phyloP scores from a whole-genome alignment of 164 flowering plant genomes.

The Macadamia integrifolia region DNA sequence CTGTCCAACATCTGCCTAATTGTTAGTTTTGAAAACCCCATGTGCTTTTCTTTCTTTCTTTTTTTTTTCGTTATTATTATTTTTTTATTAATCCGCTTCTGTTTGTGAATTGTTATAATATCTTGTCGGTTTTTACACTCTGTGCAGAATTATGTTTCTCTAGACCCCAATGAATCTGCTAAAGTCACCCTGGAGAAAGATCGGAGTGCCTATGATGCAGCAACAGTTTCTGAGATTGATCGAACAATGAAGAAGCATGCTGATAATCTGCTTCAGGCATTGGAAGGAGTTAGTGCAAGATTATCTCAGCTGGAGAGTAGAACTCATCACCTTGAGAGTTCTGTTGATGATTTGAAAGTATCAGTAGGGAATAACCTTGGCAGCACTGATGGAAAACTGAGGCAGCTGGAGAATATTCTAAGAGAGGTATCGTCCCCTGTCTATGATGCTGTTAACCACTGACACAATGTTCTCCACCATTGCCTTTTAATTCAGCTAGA shows the following conservation, averaged over 20 bases:
- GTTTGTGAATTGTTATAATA: no score
- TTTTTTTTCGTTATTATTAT: no score
- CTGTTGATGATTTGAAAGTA: constrained; percentile 79
- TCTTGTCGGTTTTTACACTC: background rate
- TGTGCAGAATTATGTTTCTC: constrained; percentile 50
- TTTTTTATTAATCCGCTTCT: no score
- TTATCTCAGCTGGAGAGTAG: constrained; percentile 75
- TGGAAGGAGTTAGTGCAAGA: constrained; percentile 78
- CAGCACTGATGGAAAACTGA: constrained; percentile 75
- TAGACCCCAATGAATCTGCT: constrained; percentile 25
- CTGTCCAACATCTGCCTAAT: no score
- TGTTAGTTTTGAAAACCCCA: no score
- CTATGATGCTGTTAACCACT: background rate
- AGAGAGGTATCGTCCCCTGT: constrained; percentile 52
- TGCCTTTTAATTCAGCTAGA: background rate
- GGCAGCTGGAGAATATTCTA: constrained; percentile 75
- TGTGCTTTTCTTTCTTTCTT: no score
- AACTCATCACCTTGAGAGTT: constrained; percentile 61
- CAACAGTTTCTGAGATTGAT: constrained; percentile 65
- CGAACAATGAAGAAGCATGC: constrained; percentile 70
- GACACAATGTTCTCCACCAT: background rate
- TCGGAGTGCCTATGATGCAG: constrained; percentile 23
- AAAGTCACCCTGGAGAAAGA: constrained; percentile 41
- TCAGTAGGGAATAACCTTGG: constrained; percentile 69
- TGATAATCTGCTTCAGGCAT: constrained; percentile 60